Evolutionary conservation across 164 flowering plant species (phyloP).

Genomic region (Protea cynaroides): DNA sequence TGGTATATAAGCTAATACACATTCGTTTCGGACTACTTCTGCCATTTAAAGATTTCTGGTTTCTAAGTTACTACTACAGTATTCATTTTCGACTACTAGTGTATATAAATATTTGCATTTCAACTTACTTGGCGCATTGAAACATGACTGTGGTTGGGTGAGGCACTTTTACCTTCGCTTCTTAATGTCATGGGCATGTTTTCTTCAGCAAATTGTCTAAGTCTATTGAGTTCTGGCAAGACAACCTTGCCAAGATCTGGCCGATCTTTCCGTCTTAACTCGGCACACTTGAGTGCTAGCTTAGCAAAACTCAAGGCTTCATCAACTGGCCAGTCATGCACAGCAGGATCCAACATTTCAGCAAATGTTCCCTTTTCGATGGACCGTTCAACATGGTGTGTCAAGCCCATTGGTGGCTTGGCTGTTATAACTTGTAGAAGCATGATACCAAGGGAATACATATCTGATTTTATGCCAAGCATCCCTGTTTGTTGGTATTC

Average conservation of each 20-base stretch:
- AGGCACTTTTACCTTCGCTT: conserved; percentile 5
- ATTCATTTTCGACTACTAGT: too few relatives aligned
- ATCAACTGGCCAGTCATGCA: conserved; percentile 62
- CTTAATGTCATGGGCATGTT: conserved; percentile 20
- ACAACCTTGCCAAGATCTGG: conserved; percentile 53
- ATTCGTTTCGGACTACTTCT: neutral
- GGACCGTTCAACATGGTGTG: conserved; percentile 49
- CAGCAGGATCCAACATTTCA: conserved; percentile 49
- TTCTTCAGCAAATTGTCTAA: conserved; percentile 49
- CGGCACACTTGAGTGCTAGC: conserved; percentile 50
- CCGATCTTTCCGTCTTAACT: conserved; percentile 55
- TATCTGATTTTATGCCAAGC: conserved; percentile 65
- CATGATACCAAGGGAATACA: conserved; percentile 66
- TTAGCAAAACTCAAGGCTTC: conserved; percentile 48
- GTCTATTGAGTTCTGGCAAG: conserved; percentile 51
- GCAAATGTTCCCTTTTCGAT: conserved; percentile 53
- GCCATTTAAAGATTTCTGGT: neutral
- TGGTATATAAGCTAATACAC: neutral
- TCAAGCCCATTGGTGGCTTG: conserved; percentile 61
- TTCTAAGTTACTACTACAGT: neutral
- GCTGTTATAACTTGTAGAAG: conserved; percentile 64
- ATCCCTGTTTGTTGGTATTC: conserved; percentile 79
- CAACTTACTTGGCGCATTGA: conserved; percentile 10
- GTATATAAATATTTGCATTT: neutral
- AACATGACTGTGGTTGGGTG: conserved; percentile 20